These are phyloP conservation scores for Fusarium chaquense DNA, from an alignment of 2,329 filamentous ascomycete genomes.

Conservation along the genomic window DNA sequence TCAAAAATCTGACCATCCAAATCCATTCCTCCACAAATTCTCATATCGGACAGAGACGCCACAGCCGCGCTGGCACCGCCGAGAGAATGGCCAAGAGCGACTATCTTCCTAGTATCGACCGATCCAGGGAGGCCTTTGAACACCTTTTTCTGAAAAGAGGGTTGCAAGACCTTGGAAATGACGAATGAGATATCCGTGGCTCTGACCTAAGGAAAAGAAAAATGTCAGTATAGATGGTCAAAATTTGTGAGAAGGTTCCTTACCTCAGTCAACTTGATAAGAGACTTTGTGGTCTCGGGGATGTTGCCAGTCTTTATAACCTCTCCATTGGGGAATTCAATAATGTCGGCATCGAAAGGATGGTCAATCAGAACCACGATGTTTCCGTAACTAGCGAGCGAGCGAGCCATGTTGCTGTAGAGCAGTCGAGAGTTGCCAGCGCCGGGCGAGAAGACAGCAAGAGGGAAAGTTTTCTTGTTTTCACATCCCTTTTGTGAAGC, in stretches of 20 bases:
- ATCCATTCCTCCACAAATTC: slow-evolving; percentile 55
- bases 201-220: slow-evolving; percentile 45
- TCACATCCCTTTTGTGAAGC: rapidly evolving
- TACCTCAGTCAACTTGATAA: slow-evolving; percentile 42
- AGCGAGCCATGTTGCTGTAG: slow-evolving; percentile 58
- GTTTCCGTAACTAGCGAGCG: slow-evolving; percentile 60
- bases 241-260: rapidly evolving
- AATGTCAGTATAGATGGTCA: not conserved
- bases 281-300: slow-evolving; percentile 2
- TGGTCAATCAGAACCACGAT: slow-evolving; percentile 63
- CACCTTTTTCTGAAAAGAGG: slow-evolving; percentile 24
- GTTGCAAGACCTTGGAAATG: slow-evolving; percentile 50
- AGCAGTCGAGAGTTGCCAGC: slow-evolving; percentile 57
- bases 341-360: slow-evolving; percentile 58
- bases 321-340: slow-evolving; percentile 61
- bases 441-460: slow-evolving; percentile 59
- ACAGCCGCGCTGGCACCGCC: slow-evolving; percentile 55
- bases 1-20: slow-evolving; percentile 56
- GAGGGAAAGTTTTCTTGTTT: slow-evolving; percentile 44
- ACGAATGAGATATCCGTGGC: slow-evolving; percentile 55
- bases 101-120: slow-evolving; percentile 47
- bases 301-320: slow-evolving; percentile 37
- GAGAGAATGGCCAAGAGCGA: slow-evolving; percentile 56
- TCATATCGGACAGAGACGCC: slow-evolving; percentile 48
- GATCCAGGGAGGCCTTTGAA: slow-evolving; percentile 41